Percentiles rank a stretch among this genome's conserved stretches.
Conservation (phyloP, 2,329 filamentous ascomycete genomes). For the Parasarocladium wereldwijsianum region DNA sequence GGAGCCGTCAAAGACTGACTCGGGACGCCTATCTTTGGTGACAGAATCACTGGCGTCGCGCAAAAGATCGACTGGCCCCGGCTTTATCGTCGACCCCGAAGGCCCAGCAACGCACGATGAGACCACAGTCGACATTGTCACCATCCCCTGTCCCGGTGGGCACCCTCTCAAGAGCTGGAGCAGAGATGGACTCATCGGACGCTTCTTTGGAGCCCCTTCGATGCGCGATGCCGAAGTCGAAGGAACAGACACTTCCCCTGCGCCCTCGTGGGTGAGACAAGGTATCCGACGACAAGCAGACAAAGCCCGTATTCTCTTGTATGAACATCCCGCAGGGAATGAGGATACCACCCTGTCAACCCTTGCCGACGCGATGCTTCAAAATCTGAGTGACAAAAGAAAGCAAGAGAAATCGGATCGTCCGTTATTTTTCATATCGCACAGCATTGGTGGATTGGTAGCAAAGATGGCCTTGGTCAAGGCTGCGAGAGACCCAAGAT, state of each 20-base stretch:
- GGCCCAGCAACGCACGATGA: slow-evolving; percentile 29
- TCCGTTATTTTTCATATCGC: slow-evolving; percentile 44
- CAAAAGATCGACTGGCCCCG: slow-evolving; percentile 5
- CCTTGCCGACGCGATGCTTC: slow-evolving; percentile 31
- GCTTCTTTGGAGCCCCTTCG: slow-evolving; percentile 27
- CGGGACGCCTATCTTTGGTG: too few relatives aligned
- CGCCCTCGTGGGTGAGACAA: slow-evolving; percentile 36
- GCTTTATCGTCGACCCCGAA: slow-evolving; percentile 19
- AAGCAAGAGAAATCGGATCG: slow-evolving; percentile 21
- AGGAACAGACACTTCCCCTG: slow-evolving; percentile 6
- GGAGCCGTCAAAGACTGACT: too few relatives aligned
- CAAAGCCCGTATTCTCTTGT: slow-evolving; percentile 34
- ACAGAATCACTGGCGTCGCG: too few relatives aligned
- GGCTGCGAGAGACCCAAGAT: slow-evolving; percentile 22
- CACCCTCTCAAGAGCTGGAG: slow-evolving; percentile 38
- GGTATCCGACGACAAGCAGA: slow-evolving; percentile 32
- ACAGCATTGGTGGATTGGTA: slow-evolving; percentile 46
- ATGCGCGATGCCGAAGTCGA: slow-evolving; percentile 21
- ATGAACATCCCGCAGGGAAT: slow-evolving; percentile 28
- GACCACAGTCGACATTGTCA: slow-evolving; percentile 37
- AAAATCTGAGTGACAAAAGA: slow-evolving; percentile 23
- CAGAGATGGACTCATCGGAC: slow-evolving; percentile 30
- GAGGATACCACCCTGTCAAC: slow-evolving; percentile 27
- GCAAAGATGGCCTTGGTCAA: slow-evolving; percentile 40
- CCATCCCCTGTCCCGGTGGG: slow-evolving; percentile 38